Evolutionary conservation across 495 filamentous ascomycete species (phyloP), one percentile per base, ranked within the genome.

Genomic region (Amphirosellinia nigrospora): DNA sequence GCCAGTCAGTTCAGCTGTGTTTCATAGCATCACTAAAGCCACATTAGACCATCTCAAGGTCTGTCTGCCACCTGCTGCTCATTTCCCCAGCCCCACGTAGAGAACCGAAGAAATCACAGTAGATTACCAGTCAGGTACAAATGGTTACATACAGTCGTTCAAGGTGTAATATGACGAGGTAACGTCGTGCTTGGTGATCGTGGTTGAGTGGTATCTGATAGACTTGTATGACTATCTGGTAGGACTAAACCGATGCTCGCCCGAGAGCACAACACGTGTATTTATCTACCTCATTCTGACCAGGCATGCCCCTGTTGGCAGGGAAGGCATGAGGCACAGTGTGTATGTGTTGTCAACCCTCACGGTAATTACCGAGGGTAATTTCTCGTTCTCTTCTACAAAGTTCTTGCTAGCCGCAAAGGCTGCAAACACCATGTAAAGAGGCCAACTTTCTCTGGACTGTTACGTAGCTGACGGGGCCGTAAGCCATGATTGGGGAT

Each of bases 401-500:
- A 23, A 19, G 10, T 23, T 11, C 4, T 23, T 23, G 23, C 45
- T 9, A 53, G n/a, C 9, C 23, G 28, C 23, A 4, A 15, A 52
- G 0, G 48, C 23, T 28, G 23, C 48, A 30, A 53, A 4, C 23
- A 10, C 48, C 23, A 15, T 15, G 48, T 6, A 13, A 30, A 53
- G 13, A 16, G 50, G 21, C 15, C 21, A 28, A 13, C 26, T 26
- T 5, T 28, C 30, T 26, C 26, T 30, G 23, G 41, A 15, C 41
- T 19, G 15, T 16, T 5, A 16, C 43, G 7, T 19, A n/a, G 4
- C 19, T 39, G 46, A 45, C 32, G 58, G 34, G 34, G 34, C 34
- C 34, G 34, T 36, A 36, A 39, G 43, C 23, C 26, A 21, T 36
- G 36, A n/a, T 67, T 67, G 52, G 64, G 52, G 38, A 59, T 21